Evolutionary conservation across 306 rosid genomes (phyloP).

Genomic region (Acacia acuminata): DNA sequence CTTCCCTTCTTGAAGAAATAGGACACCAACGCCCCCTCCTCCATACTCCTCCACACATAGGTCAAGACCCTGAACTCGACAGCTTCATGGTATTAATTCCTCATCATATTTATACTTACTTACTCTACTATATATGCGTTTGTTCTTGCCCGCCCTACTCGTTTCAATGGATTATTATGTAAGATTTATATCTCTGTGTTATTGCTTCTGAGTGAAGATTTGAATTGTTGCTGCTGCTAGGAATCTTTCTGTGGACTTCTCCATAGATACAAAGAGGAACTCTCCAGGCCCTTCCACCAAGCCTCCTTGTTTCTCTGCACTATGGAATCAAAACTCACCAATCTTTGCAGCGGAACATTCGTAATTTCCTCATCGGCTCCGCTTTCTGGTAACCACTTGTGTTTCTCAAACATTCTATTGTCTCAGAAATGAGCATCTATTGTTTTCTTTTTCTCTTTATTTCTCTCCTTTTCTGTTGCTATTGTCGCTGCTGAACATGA

Average conservation of each 20-base stretch:
- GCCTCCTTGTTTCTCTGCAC: constrained; percentile 60
- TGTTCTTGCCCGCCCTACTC: background rate
- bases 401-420: background rate
- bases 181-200: background rate
- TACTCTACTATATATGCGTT: background rate
- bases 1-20: constrained; percentile 65
- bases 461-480: background rate
- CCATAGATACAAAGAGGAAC: constrained; percentile 63
- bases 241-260: constrained; percentile 69
- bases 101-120: background rate
- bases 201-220: background rate
- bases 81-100: constrained; percentile 65
- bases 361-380: constrained; percentile 27
- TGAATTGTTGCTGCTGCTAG: constrained; percentile 37
- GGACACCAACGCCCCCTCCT: constrained; percentile 45
- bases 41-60: constrained; percentile 40
- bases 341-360: constrained; percentile 66
- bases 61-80: constrained; percentile 86
- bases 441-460: background rate
- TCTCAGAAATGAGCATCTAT: background rate
- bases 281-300: constrained; percentile 68
- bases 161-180: background rate
- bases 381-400: constrained; percentile 40
- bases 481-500: background rate
- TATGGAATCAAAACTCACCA: constrained; percentile 65